Evolutionary conservation across 352 stramenopile species (phyloP).

Genomic region (Phytophthora fragariaefolia): DNA sequence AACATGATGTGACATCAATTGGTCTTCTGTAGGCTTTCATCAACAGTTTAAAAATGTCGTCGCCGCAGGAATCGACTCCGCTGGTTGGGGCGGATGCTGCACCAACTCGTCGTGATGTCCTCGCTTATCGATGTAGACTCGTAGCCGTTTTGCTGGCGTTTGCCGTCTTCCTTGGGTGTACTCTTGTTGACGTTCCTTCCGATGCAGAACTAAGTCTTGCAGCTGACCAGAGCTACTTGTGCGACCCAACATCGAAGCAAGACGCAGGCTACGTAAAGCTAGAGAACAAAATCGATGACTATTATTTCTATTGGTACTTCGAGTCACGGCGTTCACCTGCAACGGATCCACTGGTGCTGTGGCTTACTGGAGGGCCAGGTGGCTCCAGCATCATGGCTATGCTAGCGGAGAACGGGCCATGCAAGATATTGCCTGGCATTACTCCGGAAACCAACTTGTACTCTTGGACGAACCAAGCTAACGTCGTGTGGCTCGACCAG

Average conservation of each 20-base stretch:
- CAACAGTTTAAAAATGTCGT: not conserved
- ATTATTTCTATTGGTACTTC: conserved; percentile 68
- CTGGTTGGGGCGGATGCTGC: not conserved
- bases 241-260: conserved; percentile 12
- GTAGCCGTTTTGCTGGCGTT: not conserved
- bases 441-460: not conserved
- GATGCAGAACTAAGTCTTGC: not conserved
- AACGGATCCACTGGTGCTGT: conserved; percentile 72
- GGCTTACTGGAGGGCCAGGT: conserved; percentile 52
- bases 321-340: conserved; percentile 45
- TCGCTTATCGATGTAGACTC: not conserved
- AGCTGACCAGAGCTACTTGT: not conserved
- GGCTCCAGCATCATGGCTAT: conserved; percentile 49
- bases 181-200: not conserved
- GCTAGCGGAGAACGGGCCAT: conserved; percentile 53
- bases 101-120: not conserved
- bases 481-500: not conserved
- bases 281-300: conserved; percentile 41
- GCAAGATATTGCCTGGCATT: not conserved
- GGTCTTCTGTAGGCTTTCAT: not conserved
- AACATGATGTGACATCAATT: conserved; percentile 14
- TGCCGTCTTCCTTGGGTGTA: not conserved
- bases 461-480: not conserved
- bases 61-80: conserved; percentile 1
- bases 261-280: conserved; percentile 25